These are phyloP conservation scores for Sarocladium kiliense DNA, from an alignment of 2,329 filamentous ascomycete species.

Conservation along the genomic window DNA sequence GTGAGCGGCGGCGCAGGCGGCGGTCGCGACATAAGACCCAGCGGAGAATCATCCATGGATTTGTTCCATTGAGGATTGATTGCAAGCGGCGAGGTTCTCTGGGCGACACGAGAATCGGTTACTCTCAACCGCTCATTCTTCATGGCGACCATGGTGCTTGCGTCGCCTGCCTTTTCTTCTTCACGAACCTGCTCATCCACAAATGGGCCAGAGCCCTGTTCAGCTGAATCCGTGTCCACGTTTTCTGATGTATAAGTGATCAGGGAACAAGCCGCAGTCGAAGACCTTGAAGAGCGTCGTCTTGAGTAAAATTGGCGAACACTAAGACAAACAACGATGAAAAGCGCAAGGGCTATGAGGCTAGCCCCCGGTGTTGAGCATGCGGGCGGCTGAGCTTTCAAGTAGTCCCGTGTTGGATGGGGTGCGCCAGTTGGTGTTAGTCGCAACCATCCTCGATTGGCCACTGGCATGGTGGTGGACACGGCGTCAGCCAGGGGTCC, in stretches of 20 bases:
- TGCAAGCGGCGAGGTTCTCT: conserved; percentile 14
- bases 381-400: conserved; percentile 24
- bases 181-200: neutral
- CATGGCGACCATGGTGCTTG: neutral
- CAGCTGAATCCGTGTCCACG: neutral
- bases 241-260: neutral
- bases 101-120: neutral
- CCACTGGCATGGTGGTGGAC: conserved; percentile 24
- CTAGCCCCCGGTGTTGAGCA: conserved; percentile 21
- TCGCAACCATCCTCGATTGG: conserved; percentile 26
- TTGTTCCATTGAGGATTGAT: conserved; percentile 22
- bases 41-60: conserved; percentile 19
- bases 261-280: neutral
- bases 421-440: conserved; percentile 19
- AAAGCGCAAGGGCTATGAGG: conserved; percentile 28
- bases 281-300: neutral
- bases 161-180: neutral
- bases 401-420: conserved; percentile 21
- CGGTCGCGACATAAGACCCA: conserved; percentile 29
- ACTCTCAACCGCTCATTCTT: neutral
- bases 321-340: conserved; percentile 20
- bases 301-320: neutral
- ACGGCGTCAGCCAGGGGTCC: conserved; percentile 16
- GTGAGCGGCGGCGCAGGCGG: conserved; percentile 45
- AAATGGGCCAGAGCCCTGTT: conserved; percentile 8